Conservation (phyloP, 345 rosid genomes). For the Eucalyptus viminalis region DNA sequence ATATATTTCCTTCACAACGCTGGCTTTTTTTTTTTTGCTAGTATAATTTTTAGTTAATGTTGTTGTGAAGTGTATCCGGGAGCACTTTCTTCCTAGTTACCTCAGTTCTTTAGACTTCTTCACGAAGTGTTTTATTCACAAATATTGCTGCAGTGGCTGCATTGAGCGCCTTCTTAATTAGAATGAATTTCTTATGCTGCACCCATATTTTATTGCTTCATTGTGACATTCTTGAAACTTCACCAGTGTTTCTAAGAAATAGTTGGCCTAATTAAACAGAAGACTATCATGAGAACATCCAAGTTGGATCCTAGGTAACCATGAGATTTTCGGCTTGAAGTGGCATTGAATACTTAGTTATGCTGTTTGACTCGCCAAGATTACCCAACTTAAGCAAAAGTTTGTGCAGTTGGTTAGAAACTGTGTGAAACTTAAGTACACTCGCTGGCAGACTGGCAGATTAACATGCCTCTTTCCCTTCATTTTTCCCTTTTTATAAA, state of each 20-base stretch:
- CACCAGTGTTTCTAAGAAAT: background rate
- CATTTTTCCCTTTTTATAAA: rapidly evolving
- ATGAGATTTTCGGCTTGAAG: background rate
- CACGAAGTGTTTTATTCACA: background rate
- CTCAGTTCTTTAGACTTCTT: background rate
- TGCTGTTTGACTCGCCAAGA: background rate
- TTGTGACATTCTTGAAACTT: background rate
- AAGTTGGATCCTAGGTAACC: background rate
- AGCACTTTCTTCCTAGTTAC: background rate
- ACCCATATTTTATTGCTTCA: background rate
- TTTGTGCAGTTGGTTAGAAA: background rate
- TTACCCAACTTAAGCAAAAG: background rate
- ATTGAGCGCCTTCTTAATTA: background rate
- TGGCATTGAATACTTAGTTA: background rate
- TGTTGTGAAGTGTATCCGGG: background rate
- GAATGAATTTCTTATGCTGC: background rate
- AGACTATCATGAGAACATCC: background rate
- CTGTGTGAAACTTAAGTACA: background rate
- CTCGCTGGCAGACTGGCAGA: background rate
- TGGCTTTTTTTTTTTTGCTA: background rate
- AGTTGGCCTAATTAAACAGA: background rate
- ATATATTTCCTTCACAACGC: background rate
- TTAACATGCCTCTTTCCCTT: background rate
- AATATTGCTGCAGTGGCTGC: background rate
- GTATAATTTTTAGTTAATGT: background rate